phyloP scores from a whole-genome alignment of 1,284 basidiomycete genomes.

The Ganoderma sp. region DNA sequence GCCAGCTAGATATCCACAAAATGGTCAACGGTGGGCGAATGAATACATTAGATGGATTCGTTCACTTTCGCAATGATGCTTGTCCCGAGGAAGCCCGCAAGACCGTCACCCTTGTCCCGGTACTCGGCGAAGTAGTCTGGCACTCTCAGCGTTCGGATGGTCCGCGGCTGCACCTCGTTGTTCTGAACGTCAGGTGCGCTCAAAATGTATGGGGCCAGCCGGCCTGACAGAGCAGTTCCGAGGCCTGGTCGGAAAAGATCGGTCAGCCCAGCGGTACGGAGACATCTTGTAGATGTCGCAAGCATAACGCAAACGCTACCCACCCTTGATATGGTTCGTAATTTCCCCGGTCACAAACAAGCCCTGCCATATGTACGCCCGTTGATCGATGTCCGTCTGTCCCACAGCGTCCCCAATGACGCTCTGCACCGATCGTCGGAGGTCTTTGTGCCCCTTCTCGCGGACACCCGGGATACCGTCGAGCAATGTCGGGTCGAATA shows the following conservation, averaged over 20 bases:
- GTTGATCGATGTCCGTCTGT: constrained; percentile 65
- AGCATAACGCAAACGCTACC: constrained; percentile 33
- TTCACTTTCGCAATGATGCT: constrained; percentile 80
- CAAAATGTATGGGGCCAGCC: constrained; percentile 73
- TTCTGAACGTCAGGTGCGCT: constrained; percentile 67
- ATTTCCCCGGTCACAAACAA: constrained; percentile 86
- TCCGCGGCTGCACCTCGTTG: constrained; percentile 74
- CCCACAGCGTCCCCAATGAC: constrained; percentile 66
- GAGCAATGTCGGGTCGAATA: constrained; percentile 77
- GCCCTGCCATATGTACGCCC: constrained; percentile 80
- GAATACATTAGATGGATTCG: background rate
- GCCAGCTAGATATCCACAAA: constrained; percentile 47
- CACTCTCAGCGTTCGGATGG: constrained; percentile 71
- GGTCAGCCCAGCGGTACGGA: constrained; percentile 8
- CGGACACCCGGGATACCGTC: constrained; percentile 38
- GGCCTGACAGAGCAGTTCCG: constrained; percentile 74
- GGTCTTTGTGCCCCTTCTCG: constrained; percentile 33
- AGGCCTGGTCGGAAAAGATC: constrained; percentile 52
- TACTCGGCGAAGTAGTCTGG: constrained; percentile 95
- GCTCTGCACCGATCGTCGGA: constrained; percentile 60
- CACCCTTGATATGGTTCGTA: constrained; percentile 79
- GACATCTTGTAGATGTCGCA: background rate
- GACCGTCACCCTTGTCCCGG: constrained; percentile 81
- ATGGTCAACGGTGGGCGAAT: constrained; percentile 22
- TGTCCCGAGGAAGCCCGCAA: constrained; percentile 87